Conservation (phyloP, 106 monocot species). For the Dioscorea zingiberensis region DNA sequence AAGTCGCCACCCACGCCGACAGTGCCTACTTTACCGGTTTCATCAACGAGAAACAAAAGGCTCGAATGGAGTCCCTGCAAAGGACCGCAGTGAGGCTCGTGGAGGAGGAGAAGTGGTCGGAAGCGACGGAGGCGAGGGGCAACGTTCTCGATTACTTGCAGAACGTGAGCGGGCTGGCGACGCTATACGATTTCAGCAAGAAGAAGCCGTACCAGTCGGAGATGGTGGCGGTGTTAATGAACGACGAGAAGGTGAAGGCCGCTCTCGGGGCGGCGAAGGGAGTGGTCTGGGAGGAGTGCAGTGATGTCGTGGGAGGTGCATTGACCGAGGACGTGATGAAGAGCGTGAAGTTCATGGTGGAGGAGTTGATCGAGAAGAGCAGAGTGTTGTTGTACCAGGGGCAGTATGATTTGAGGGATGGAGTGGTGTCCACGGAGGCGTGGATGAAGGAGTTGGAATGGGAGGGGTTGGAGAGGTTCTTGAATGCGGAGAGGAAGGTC, state of each 20-base stretch:
- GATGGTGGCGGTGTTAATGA: slow-evolving; percentile 28
- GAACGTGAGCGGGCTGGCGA: slow-evolving; percentile 65
- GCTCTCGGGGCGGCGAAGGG: slow-evolving; percentile 32
- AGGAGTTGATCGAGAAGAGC: slow-evolving; percentile 37
- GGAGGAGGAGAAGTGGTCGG: slow-evolving; percentile 33
- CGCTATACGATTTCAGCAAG: slow-evolving; percentile 53
- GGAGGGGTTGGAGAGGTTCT: slow-evolving; percentile 55
- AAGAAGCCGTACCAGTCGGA: slow-evolving; percentile 35
- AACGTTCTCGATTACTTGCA: slow-evolving; percentile 29
- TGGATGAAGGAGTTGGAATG: slow-evolving; percentile 72
- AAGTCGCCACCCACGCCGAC: slow-evolving; percentile 64
- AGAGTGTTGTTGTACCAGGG: slow-evolving; percentile 79
- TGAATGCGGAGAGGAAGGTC: slow-evolving; percentile 51
- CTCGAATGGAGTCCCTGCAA: slow-evolving; percentile 45
- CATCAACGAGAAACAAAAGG: slow-evolving; percentile 45
- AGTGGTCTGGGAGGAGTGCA: slow-evolving; percentile 48
- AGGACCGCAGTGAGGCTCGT: slow-evolving; percentile 27
- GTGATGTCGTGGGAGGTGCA: slow-evolving; percentile 17
- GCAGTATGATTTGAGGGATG: slow-evolving; percentile 55
- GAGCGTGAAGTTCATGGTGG: slow-evolving; percentile 65
- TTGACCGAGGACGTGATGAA: slow-evolving; percentile 75
- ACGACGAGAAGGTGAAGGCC: slow-evolving; percentile 33
- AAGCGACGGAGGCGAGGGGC: slow-evolving; percentile 42
- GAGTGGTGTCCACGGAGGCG: slow-evolving; percentile 80
- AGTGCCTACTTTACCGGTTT: slow-evolving; percentile 61